Evolutionary conservation across 2,329 filamentous ascomycete species (phyloP).

Genomic region (Lasiodiplodia hormozganensis): DNA sequence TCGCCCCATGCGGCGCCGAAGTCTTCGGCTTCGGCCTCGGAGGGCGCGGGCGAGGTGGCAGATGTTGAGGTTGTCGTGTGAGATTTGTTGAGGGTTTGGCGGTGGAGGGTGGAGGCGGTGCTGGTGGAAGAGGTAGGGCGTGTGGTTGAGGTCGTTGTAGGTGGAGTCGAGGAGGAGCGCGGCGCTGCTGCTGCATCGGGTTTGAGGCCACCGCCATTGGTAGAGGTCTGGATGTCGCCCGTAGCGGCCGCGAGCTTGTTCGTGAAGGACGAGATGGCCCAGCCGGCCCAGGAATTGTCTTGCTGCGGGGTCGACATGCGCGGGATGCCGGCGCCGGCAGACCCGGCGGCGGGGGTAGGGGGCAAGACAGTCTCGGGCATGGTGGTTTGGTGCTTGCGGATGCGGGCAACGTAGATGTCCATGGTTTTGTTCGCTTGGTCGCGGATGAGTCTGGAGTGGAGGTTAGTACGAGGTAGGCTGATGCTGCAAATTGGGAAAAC

Average conservation of each 20-base stretch:
- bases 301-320: constrained; percentile 82
- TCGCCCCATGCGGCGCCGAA: constrained; percentile 69
- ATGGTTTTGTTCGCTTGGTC: constrained; percentile 91
- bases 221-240: constrained; percentile 77
- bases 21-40: constrained; percentile 29
- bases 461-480: constrained; percentile 25
- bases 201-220: constrained; percentile 34
- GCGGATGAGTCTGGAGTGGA: constrained; percentile 68
- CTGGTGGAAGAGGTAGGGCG: constrained; percentile 51
- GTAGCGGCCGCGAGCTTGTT: constrained; percentile 87
- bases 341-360: constrained; percentile 58
- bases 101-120: constrained; percentile 62
- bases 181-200: constrained; percentile 53
- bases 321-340: constrained; percentile 59
- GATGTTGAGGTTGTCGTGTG: constrained; percentile 31
- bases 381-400: constrained; percentile 76
- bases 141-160: constrained; percentile 38
- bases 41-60: constrained; percentile 36
- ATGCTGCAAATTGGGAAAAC: constrained; percentile 34
- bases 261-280: constrained; percentile 98
- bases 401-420: constrained; percentile 81
- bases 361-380: constrained; percentile 85
- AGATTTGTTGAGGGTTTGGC: constrained; percentile 34
- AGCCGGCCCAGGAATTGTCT: constrained; percentile 83
- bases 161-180: constrained; percentile 59